These are phyloP conservation scores for Plasmodium berghei DNA, from an alignment of 169 alveolate genomes.

Conservation along the genomic window DNA sequence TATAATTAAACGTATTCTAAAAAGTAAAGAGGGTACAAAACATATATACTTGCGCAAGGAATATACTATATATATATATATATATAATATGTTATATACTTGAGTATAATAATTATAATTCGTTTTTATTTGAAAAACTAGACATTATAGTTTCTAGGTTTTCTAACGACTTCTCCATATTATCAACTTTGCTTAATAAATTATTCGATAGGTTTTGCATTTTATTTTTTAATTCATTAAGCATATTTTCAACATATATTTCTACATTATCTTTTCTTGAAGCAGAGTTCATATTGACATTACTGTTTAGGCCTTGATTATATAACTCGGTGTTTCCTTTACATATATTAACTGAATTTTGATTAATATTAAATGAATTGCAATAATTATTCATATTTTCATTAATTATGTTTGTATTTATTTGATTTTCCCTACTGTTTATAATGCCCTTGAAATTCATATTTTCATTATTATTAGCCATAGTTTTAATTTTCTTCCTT, in stretches of 20 bases:
- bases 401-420: neutral
- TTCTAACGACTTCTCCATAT: constrained; percentile 58
- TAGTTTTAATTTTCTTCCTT: neutral
- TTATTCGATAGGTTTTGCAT: constrained; percentile 63
- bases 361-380: constrained; percentile 5
- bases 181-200: constrained; percentile 50
- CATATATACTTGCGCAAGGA: too few species aligned
- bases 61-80: neutral
- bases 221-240: constrained; percentile 51
- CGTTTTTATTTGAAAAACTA: constrained; percentile 12
- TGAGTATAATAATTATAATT: neutral
- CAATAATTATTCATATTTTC: constrained; percentile 8
- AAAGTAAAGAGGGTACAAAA: too few species aligned
- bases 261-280: constrained; percentile 44
- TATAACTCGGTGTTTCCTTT: constrained; percentile 12
- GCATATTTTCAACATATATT: constrained; percentile 71
- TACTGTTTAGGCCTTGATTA: neutral
- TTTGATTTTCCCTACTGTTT: constrained; percentile 29
- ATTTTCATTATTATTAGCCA: neutral
- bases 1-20: too few species aligned
- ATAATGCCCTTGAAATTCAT: neutral
- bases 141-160: constrained; percentile 29
- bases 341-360: constrained; percentile 2
- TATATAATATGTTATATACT: too few species aligned
- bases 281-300: neutral